Evolutionary conservation across 106 monocot species (phyloP).

Genomic region (Dioscorea alata): DNA sequence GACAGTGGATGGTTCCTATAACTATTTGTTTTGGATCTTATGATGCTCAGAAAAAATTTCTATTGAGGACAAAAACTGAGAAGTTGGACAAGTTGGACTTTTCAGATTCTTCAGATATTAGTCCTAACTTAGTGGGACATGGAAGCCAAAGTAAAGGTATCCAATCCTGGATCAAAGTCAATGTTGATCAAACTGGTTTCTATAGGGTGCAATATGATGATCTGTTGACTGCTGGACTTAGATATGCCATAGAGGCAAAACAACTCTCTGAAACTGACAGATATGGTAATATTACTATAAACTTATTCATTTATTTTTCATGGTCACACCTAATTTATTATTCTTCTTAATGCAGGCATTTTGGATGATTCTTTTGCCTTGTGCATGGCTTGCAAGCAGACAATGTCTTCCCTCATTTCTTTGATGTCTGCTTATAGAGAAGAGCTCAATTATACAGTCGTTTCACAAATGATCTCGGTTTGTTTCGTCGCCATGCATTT

Average conservation of each 20-base stretch:
- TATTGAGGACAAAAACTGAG: constrained; percentile 58
- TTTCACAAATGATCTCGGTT: constrained; percentile 66
- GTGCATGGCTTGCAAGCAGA: constrained; percentile 71
- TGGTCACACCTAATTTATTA: background rate
- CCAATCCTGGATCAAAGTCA: constrained; percentile 74
- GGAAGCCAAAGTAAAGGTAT: constrained; percentile 17
- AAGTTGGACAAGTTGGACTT: constrained; percentile 44
- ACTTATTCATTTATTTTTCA: background rate
- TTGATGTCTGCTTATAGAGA: constrained; percentile 66
- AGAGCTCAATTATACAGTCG: constrained; percentile 75
- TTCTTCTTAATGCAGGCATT: constrained; percentile 45
- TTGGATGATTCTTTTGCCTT: constrained; percentile 83
- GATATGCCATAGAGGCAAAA: constrained; percentile 62
- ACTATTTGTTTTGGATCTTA: constrained; percentile 71
- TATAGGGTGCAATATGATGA: constrained; percentile 92
- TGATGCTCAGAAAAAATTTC: constrained; percentile 45
- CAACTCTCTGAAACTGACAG: constrained; percentile 69
- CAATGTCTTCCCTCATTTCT: constrained; percentile 65
- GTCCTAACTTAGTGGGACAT: constrained; percentile 7
- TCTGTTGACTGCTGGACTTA: constrained; percentile 61
- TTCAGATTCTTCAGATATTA: constrained; percentile 11
- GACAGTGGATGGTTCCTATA: constrained; percentile 91
- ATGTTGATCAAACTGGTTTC: constrained; percentile 89
- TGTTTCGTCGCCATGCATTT: constrained; percentile 6
- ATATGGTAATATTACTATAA: constrained; percentile 53